Evolutionary conservation across 345 rosid species (phyloP).

Genomic region (Acer saccharum): DNA sequence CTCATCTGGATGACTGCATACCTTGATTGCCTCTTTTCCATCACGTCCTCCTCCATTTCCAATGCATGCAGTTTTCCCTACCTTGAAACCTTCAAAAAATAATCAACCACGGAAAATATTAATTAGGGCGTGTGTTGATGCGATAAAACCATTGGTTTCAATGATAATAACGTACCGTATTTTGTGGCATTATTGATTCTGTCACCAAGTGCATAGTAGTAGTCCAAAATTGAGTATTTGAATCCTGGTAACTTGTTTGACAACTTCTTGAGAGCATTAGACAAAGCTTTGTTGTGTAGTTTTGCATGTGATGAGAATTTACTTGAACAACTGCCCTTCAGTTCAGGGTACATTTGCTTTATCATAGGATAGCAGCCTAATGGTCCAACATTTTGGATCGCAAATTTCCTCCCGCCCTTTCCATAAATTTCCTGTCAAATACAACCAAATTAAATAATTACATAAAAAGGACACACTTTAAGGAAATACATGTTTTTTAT

Average conservation of each 20-base stretch:
- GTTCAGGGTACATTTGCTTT: neutral
- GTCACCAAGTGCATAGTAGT: constrained; percentile 20
- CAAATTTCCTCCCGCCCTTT: constrained; percentile 33
- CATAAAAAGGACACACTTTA: neutral
- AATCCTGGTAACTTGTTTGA: constrained; percentile 22
- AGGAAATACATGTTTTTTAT: too few species aligned
- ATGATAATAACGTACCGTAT: constrained; percentile 7
- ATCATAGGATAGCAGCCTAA: constrained; percentile 26
- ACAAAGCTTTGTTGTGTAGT: constrained; percentile 26
- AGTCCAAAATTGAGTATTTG: constrained; percentile 25
- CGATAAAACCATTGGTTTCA: too few species aligned
- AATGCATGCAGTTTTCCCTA: constrained; percentile 10
- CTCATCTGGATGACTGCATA: constrained; percentile 23
- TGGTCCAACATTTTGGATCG: constrained; percentile 32
- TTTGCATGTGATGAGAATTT: constrained; percentile 11
- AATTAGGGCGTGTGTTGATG: too few species aligned
- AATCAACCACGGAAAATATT: too few species aligned
- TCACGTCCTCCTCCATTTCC: constrained; percentile 7
- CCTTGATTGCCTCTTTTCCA: neutral
- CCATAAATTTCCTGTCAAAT: constrained; percentile 24
- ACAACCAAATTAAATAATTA: neutral
- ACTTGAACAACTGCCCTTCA: neutral
- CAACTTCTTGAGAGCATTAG: constrained; percentile 19
- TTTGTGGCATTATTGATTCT: constrained; percentile 16
- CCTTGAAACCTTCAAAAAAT: constrained; percentile 16